A percentile compares a stretch with the other conserved stretches of the same genome.
These are phyloP conservation scores for Tricholoma sp. DNA, from an alignment of 768 basidiomycete genomes.

Conservation along the genomic window DNA sequence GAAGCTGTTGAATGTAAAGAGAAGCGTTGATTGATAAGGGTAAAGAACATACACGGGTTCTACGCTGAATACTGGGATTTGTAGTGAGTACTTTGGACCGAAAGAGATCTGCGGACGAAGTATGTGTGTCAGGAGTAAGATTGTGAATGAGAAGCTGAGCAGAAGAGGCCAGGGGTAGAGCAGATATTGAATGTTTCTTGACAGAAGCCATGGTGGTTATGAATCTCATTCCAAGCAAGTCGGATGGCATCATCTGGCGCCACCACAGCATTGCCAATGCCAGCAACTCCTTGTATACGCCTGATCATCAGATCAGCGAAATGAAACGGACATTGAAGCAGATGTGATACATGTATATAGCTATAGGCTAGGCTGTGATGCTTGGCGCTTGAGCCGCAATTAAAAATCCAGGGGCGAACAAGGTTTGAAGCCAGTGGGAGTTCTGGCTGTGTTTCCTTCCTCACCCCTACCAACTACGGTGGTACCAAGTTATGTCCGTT, in stretches of 20 bases:
- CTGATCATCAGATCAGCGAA: too few relatives aligned
- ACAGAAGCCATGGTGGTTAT: conserved; percentile 1
- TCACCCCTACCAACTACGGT: too few relatives aligned
- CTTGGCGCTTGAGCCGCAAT: too few relatives aligned
- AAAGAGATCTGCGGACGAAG: conserved; percentile 49
- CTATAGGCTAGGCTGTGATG: too few relatives aligned
- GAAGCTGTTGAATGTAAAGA: conserved; percentile 24
- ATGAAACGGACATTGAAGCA: too few relatives aligned
- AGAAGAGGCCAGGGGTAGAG: conserved; percentile 41
- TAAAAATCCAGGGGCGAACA: too few relatives aligned
- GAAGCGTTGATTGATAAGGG: neutral
- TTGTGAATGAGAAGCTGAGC: conserved; percentile 38
- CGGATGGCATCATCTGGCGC: too few relatives aligned
- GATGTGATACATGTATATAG: too few relatives aligned
- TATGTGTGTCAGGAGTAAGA: conserved; percentile 54
- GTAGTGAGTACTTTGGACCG: conserved; percentile 41
- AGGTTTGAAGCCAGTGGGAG: neutral
- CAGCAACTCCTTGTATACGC: too few relatives aligned
- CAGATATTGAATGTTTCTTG: conserved; percentile 39
- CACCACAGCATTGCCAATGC: too few relatives aligned
- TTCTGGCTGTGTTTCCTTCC: neutral
- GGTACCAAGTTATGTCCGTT: conserved; percentile 46
- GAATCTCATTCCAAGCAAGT: too few relatives aligned
- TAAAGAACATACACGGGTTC: conserved; percentile 41
- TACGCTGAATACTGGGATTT: conserved; percentile 64